Conservation (phyloP, 2,329 filamentous ascomycete genomes). For the Nemania sp. region DNA sequence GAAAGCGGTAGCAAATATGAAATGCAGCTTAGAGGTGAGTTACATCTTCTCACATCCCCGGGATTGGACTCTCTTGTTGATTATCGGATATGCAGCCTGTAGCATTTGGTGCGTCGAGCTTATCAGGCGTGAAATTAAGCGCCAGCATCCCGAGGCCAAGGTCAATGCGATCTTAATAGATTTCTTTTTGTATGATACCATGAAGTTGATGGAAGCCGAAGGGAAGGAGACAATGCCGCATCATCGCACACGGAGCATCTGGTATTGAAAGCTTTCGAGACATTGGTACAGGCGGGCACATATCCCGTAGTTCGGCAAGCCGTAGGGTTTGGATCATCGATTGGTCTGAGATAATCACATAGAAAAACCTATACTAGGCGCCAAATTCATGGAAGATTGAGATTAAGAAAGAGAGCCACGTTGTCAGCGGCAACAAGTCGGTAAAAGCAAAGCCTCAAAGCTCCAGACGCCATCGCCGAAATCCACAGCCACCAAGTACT, state of each 20-base stretch:
- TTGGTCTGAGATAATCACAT: not conserved
- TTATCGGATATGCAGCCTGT: slow-evolving; percentile 59
- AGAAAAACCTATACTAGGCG: not conserved
- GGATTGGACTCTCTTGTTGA: slow-evolving; percentile 12
- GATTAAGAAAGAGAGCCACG: slow-evolving; percentile 4
- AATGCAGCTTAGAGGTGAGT: slow-evolving; percentile 77
- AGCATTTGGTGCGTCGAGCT: slow-evolving; percentile 97
- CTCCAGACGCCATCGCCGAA: slow-evolving; percentile 26
- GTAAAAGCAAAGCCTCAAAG: slow-evolving; percentile 4
- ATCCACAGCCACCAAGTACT: slow-evolving; percentile 10
- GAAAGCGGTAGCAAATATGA: slow-evolving; percentile 78
- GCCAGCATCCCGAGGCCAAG: slow-evolving; percentile 68
- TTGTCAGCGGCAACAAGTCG: slow-evolving; percentile 4
- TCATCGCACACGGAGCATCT: slow-evolving; percentile 90
- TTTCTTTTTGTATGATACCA: slow-evolving; percentile 94
- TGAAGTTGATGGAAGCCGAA: slow-evolving; percentile 77
- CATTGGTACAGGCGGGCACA: not conserved
- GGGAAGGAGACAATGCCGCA: slow-evolving; percentile 70
- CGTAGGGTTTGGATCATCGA: not conserved
- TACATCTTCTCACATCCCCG: not conserved
- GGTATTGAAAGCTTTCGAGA: slow-evolving; percentile 66
- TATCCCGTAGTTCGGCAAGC: no score
- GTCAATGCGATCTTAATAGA: slow-evolving; percentile 93
- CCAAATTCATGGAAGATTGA: not conserved
- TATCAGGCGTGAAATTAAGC: slow-evolving; percentile 78